A percentile compares a stretch with the other conserved stretches of the same genome.
Evolutionary conservation across 129 eudicot genomes (phyloP).

Genomic region (Erigeron canadensis): DNA sequence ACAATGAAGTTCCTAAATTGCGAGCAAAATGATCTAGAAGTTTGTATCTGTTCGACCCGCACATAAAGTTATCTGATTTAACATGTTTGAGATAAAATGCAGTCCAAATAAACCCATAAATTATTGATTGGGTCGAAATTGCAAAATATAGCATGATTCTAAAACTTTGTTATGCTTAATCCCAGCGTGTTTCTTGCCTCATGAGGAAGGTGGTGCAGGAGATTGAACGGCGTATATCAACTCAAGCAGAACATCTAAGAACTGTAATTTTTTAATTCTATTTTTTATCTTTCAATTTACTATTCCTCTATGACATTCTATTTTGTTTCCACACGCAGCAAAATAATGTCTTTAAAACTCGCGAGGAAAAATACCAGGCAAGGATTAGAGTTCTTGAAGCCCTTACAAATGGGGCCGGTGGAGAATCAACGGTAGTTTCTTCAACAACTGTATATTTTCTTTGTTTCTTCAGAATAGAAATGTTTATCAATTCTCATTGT

Average conservation of each 20-base stretch:
- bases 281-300: not conserved
- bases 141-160: not conserved
- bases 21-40: no score
- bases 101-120: not conserved
- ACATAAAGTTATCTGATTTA: not conserved
- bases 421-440: slow-evolving; percentile 61
- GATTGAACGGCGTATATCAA: slow-evolving; percentile 85
- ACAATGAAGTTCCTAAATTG: no score
- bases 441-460: not conserved
- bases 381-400: slow-evolving; percentile 89
- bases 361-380: slow-evolving; percentile 92
- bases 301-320: not conserved
- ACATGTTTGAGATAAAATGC: not conserved
- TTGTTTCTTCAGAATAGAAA: slow-evolving; percentile 13
- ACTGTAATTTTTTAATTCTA: slow-evolving; percentile 49
- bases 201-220: slow-evolving; percentile 96
- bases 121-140: not conserved
- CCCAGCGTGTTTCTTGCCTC: slow-evolving; percentile 90
- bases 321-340: slow-evolving; percentile 53
- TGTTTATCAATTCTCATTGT: slow-evolving; percentile 10
- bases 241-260: slow-evolving; percentile 90
- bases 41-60: not conserved
- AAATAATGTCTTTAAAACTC: slow-evolving; percentile 77
- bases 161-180: slow-evolving; percentile 15
- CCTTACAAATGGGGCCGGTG: slow-evolving; percentile 74